phyloP scores from a whole-genome alignment of 169 alveolate genomes.

The Cryptosporidium sp. region DNA sequence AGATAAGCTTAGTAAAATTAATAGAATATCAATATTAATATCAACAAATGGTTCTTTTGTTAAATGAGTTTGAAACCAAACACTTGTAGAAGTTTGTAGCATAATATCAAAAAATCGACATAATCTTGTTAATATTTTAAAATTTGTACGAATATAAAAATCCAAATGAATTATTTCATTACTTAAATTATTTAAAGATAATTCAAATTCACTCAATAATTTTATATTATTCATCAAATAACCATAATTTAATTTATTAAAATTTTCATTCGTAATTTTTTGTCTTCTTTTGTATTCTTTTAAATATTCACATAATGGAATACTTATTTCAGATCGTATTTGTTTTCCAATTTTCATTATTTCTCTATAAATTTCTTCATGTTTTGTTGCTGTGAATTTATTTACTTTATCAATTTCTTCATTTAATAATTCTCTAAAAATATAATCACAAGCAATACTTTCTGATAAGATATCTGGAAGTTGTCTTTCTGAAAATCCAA shows the following conservation, averaged over 20 bases:
- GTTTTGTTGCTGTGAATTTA: slow-evolving; percentile 78
- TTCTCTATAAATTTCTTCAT: slow-evolving; percentile 76
- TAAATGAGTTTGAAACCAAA: slow-evolving; percentile 83
- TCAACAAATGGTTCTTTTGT: slow-evolving; percentile 82
- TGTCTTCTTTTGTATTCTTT: slow-evolving; percentile 19
- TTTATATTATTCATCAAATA: slow-evolving; percentile 25
- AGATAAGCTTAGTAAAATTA: slow-evolving; percentile 80
- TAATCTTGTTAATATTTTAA: slow-evolving; percentile 77
- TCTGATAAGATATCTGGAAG: slow-evolving; percentile 45
- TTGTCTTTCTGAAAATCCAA: not conserved
- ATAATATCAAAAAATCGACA: slow-evolving; percentile 79
- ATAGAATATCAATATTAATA: slow-evolving; percentile 81
- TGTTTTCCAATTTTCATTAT: slow-evolving; percentile 74
- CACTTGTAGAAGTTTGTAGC: slow-evolving; percentile 79
- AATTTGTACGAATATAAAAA: slow-evolving; percentile 78
- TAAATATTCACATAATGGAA: slow-evolving; percentile 23
- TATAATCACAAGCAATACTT: slow-evolving; percentile 34
- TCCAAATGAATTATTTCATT: slow-evolving; percentile 80
- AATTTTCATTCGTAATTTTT: not conserved
- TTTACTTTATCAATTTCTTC: slow-evolving; percentile 80
- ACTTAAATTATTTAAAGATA: slow-evolving; percentile 74
- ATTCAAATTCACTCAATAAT: slow-evolving; percentile 4
- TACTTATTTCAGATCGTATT: slow-evolving; percentile 58
- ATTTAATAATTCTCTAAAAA: slow-evolving; percentile 78
- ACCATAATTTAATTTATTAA: not conserved